Conservation (phyloP, 306 rosid species). For the Senna tora region DNA sequence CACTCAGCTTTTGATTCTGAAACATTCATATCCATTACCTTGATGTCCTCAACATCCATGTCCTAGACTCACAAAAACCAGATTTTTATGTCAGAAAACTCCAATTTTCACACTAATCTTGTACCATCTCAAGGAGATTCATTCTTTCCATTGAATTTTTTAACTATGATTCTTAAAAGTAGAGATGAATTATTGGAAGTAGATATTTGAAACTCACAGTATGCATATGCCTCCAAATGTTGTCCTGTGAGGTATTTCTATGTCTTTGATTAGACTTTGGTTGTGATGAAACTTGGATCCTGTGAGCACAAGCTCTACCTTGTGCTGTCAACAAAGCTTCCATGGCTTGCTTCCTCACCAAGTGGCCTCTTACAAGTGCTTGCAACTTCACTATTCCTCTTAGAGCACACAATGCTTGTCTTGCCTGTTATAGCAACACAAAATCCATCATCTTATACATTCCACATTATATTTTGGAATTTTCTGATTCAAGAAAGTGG, state of each 20-base stretch:
- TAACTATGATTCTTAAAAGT: no score
- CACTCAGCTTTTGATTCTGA: slow-evolving; percentile 49
- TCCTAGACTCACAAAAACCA: slow-evolving; percentile 49
- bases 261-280: slow-evolving; percentile 46
- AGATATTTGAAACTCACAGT: slow-evolving; percentile 41
- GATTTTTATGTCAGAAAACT: background rate
- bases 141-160: no score
- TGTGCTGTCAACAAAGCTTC: slow-evolving; percentile 90
- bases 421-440: slow-evolving; percentile 67
- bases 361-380: slow-evolving; percentile 87
- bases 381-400: slow-evolving; percentile 92
- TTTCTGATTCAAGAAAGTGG: no score
- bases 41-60: slow-evolving; percentile 56
- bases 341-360: slow-evolving; percentile 91
- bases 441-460: no score
- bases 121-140: no score
- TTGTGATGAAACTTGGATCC: slow-evolving; percentile 60
- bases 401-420: slow-evolving; percentile 80
- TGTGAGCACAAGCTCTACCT: slow-evolving; percentile 81
- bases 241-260: slow-evolving; percentile 55
- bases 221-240: slow-evolving; percentile 42
- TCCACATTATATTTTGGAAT: no score
- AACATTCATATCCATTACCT: slow-evolving; percentile 91
- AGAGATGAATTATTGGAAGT: no score
- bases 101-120: background rate